Conservation (phyloP, 2,329 filamentous ascomycete genomes). For the Thelonectria blattea region DNA sequence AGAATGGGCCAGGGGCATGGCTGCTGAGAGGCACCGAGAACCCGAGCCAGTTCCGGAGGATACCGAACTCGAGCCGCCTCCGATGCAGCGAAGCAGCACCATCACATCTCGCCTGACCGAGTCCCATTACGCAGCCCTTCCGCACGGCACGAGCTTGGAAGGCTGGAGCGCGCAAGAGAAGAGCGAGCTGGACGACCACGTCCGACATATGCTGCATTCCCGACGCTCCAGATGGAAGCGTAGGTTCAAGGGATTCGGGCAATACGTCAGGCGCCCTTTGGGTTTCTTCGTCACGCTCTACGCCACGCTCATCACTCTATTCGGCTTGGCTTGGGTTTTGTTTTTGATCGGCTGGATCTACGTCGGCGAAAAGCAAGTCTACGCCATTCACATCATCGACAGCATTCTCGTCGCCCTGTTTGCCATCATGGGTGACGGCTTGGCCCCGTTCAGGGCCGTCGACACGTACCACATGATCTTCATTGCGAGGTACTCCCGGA, state of each 20-base stretch:
- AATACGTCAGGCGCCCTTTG: slow-evolving; percentile 78
- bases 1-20: slow-evolving; percentile 31
- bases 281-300: slow-evolving; percentile 87
- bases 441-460: slow-evolving; percentile 76
- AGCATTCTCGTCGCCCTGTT: slow-evolving; percentile 74
- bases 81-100: slow-evolving; percentile 54
- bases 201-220: slow-evolving; percentile 87
- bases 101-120: slow-evolving; percentile 73
- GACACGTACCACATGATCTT: slow-evolving; percentile 90
- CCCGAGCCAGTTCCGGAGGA: slow-evolving; percentile 7
- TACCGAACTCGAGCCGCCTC: slow-evolving; percentile 27
- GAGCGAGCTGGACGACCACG: slow-evolving; percentile 80
- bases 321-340: slow-evolving; percentile 88
- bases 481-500: slow-evolving; percentile 69
- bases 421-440: slow-evolving; percentile 71
- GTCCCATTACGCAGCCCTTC: slow-evolving; percentile 78
- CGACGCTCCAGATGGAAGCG: slow-evolving; percentile 80
- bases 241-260: slow-evolving; percentile 77
- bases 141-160: slow-evolving; percentile 73
- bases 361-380: slow-evolving; percentile 73
- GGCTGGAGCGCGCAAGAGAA: slow-evolving; percentile 80
- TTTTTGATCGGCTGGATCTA: slow-evolving; percentile 92
- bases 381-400: slow-evolving; percentile 73
- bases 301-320: slow-evolving; percentile 80
- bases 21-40: slow-evolving; percentile 25